Conservation (phyloP, 805 yeast species). For the Candida awuae region DNA sequence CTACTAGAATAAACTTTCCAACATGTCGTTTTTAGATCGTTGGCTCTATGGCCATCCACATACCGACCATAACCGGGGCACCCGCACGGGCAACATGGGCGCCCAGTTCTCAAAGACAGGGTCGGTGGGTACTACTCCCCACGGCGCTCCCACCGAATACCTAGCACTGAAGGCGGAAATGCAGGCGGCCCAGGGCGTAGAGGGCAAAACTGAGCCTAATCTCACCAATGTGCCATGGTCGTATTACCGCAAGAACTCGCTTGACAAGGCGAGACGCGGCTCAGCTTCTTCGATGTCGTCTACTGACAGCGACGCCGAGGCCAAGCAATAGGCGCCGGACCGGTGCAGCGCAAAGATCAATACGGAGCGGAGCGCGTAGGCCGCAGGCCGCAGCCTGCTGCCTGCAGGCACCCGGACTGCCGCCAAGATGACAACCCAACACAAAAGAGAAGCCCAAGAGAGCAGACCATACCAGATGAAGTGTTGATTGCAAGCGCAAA, state of each 20-base stretch:
- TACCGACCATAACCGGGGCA: constrained; percentile 13
- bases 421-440: too few species aligned
- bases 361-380: too few species aligned
- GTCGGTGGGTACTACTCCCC: neutral
- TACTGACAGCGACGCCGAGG: constrained; percentile 1
- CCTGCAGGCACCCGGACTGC: too few species aligned
- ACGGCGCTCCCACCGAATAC: neutral
- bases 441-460: too few species aligned
- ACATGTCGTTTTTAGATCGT: constrained; percentile 29
- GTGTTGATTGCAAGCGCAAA: too few species aligned
- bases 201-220: neutral
- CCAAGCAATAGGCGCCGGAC: too few species aligned
- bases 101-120: constrained; percentile 8
- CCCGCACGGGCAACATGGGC: constrained; percentile 22
- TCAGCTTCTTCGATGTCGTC: constrained; percentile 1
- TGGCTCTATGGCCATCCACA: constrained; percentile 25
- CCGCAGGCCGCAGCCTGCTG: too few species aligned
- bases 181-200: neutral
- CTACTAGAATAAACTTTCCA: too few species aligned
- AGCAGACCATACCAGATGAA: too few species aligned
- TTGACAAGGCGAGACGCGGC: constrained; percentile 2
- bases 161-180: neutral
- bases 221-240: neutral
- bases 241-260: neutral
- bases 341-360: too few species aligned